Evolutionary conservation across 352 stramenopile species (phyloP), one percentile per base, ranked within the genome.

Genomic region (Pythium rhizo-oryzae): DNA sequence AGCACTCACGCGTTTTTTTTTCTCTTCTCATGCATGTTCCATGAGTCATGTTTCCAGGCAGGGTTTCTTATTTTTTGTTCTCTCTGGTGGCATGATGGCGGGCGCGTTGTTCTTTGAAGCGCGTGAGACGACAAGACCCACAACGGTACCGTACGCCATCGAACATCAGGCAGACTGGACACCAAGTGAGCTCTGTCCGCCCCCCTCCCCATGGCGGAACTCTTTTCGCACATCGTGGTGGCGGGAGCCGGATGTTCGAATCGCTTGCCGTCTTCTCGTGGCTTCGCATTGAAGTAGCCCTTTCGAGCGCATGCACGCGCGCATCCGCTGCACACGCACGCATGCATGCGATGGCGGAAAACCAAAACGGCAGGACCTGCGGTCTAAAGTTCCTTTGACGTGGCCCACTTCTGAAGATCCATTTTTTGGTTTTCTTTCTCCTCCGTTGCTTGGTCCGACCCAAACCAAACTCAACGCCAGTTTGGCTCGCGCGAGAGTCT

Each of bases 191-290:
- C 44, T n/a, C 24, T 51, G 44, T 51, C 28, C 28, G 28, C 3
- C 19, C 19, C 23, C 52, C 18, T 58, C 52, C 30, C 30, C 15
- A 58, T 58, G 52, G 52, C 52, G 52, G 52, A 58, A 37, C 49
- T 46, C 30, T 44, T 46, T 58, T 44, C 52, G 35, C 54, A 61
- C 54, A 61, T 61, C 54, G 54, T 61, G 54, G 54, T 61, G 54
- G 54, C 41, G 41, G 41, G 12, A 61, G 18, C 54, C 13, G 37
- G 37, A 61, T 50, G 54, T 59, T 59, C 54, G 35, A 59, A 47
- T 15, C 18, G 33, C 30, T 13, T 6, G 28, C 28, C 6, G 28
- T 46, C 39, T 19, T 19, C 18, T 28, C 19, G 13, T 28, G 19
- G 44, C 0, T 7, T 51, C 19, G 44, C 19, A 39, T 52, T 62